Percentiles rank a stretch among this genome's conserved stretches.
Evolutionary conservation across 2,329 filamentous ascomycete genomes (phyloP).

Genomic region (Fusarium sp.): DNA sequence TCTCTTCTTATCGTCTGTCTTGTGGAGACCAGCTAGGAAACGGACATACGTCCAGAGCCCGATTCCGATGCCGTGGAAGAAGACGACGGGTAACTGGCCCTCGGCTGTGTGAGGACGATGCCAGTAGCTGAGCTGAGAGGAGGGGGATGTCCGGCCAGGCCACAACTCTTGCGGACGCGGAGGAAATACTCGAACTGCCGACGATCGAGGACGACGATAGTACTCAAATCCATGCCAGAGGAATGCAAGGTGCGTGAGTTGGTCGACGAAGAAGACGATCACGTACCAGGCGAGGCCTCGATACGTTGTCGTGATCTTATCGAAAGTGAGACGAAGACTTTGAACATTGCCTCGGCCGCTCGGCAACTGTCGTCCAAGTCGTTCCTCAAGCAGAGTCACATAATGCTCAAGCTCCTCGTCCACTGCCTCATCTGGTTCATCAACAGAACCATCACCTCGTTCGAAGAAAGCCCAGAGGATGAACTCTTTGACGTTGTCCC

Average conservation of each 20-base stretch:
- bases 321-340: constrained; percentile 72
- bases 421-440: constrained; percentile 45
- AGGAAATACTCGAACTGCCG: constrained; percentile 62
- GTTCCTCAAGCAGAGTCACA: constrained; percentile 63
- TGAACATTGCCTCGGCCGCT: constrained; percentile 66
- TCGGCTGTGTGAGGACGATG: constrained; percentile 66
- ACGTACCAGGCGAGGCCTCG: constrained; percentile 73
- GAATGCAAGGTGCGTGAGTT: constrained; percentile 59
- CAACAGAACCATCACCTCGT: constrained; percentile 39
- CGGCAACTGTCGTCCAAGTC: constrained; percentile 61
- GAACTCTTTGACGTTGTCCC: constrained; percentile 77
- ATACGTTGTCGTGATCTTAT: constrained; percentile 69
- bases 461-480: constrained; percentile 76
- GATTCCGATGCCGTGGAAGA: constrained; percentile 77
- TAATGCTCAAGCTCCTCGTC: constrained; percentile 57
- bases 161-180: constrained; percentile 63
- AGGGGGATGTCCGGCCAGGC: constrained; percentile 58
- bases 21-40: constrained; percentile 65
- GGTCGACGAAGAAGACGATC: constrained; percentile 65
- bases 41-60: constrained; percentile 71
- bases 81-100: constrained; percentile 67
- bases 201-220: constrained; percentile 51
- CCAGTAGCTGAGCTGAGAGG: constrained; percentile 70
- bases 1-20: constrained; percentile 44
- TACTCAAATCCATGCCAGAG: constrained; percentile 62